Evolutionary conservation across 2,329 filamentous ascomycete species (phyloP), one percentile per base, ranked within the genome.

Genomic region (Daldinia eschscholtzii): DNA sequence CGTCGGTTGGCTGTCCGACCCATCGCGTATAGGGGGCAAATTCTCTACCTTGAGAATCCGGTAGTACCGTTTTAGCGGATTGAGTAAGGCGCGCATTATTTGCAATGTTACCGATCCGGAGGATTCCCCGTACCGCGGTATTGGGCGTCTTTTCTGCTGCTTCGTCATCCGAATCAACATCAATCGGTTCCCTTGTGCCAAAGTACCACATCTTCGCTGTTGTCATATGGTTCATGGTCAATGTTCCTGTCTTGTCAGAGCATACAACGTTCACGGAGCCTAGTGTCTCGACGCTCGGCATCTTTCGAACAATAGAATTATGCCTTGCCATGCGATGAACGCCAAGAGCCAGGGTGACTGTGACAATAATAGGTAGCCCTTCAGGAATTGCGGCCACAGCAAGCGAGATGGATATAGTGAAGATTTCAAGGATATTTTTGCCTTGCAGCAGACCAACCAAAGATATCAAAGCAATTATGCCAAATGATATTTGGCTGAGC

Each of bases 211-310:
- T 90, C 77, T 96, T 97, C 15, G 94, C 94, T 0, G 94, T 94
- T 0, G 96, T 97, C 96, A 99, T 98, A 78, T 99, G 96, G 78
- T 98, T 99, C 78, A 94, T 94, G 0, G 96, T 99, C 68, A 99
- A 83, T 1, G 96, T 99, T 35, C 95, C 91, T 48, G 96, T 99
- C 83, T 99, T 99, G 84, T 99, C 96, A 73, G 94, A 98, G 83
- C 97, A 99, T 6, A 99, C 93, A n/a, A 99, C 94, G 76, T 98
- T 99, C 66, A 99, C 96, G n/a, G 94, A 98, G 7, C 97, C 97
- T 4, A 99, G 83, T 0, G 96, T 99, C 80, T 99, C 96, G 7
- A 99, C 97, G 80, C 96, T 98, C 23, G 97, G 97, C 81, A 99
- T 91, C 77, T 93, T 91, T 73, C 96, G 92, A 67, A 99, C 95